Percentiles rank a stretch among this genome's conserved stretches.
phyloP scores from a whole-genome alignment of 2,329 filamentous ascomycete genomes.

The Fusarium pininemorale region DNA sequence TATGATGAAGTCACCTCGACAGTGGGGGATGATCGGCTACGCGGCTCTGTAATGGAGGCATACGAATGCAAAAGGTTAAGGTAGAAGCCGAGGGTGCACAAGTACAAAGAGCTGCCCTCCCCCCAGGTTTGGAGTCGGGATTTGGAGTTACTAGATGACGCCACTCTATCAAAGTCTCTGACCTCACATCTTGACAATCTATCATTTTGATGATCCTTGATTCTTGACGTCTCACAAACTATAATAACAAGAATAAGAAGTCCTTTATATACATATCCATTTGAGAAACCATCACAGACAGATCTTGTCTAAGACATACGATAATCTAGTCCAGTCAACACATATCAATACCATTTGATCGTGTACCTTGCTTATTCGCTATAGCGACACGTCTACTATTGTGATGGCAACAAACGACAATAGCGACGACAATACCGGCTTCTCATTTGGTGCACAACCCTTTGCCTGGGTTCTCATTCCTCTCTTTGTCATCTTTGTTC shows the following conservation, averaged over 20 bases:
- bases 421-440: constrained; percentile 22
- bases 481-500: constrained; percentile 54
- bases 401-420: constrained; percentile 18
- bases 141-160: constrained; percentile 19
- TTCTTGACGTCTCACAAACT: neutral
- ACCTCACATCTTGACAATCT: constrained; percentile 4
- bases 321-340: neutral
- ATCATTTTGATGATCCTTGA: neutral
- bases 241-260: neutral
- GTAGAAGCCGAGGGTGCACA: neutral
- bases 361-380: neutral
- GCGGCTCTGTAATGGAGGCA: constrained; percentile 17
- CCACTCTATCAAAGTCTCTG: constrained; percentile 25
- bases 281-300: neutral
- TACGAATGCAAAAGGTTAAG: neutral
- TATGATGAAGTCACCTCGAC: constrained; percentile 33
- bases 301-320: neutral
- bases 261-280: neutral
- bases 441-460: constrained; percentile 55
- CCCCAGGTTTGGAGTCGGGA: neutral
- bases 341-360: neutral
- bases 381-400: neutral
- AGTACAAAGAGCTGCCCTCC: constrained; percentile 25
- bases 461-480: constrained; percentile 66
- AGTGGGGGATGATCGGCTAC: constrained; percentile 15